Conservation (phyloP, 116 monocot genomes). For the Cymodocea nodosa region DNA sequence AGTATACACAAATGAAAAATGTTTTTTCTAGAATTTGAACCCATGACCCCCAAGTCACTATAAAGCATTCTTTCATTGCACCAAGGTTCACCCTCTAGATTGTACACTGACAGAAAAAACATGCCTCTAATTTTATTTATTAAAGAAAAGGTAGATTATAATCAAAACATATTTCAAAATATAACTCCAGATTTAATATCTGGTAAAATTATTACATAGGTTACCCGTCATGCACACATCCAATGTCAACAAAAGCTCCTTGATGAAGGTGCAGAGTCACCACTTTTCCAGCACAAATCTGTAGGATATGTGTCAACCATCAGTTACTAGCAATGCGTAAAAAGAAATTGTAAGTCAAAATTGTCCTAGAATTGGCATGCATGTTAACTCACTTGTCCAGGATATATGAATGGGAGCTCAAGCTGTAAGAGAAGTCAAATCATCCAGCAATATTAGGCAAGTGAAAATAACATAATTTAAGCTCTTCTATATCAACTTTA, state of each 20-base stretch:
- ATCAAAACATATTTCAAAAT: not conserved
- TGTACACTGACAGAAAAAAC: no score
- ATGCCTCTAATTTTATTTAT: no score
- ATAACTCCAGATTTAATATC: not conserved
- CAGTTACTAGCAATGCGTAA: not conserved
- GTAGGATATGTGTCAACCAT: not conserved
- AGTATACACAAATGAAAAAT: no score
- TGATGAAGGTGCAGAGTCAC: slow-evolving; percentile 72
- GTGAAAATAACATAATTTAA: not conserved
- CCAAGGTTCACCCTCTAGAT: no score
- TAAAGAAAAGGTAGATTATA: no score
- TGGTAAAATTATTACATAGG: not conserved
- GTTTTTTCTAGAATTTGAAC: no score
- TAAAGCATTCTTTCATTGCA: no score
- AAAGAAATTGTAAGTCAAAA: not conserved
- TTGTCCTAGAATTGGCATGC: not conserved
- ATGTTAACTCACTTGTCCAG: slow-evolving; percentile 58
- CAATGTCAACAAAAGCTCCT: slow-evolving; percentile 96
- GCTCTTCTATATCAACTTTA: not conserved
- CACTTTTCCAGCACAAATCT: slow-evolving; percentile 88
- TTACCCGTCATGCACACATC: slow-evolving; percentile 93
- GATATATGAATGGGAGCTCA: slow-evolving; percentile 94
- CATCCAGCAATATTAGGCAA: not conserved
- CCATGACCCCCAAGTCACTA: no score
- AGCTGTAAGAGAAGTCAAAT: slow-evolving; percentile 34